Evolutionary conservation across 2,329 filamentous ascomycete genomes (phyloP).

Genomic region (Beauveria pseudobassiana): DNA sequence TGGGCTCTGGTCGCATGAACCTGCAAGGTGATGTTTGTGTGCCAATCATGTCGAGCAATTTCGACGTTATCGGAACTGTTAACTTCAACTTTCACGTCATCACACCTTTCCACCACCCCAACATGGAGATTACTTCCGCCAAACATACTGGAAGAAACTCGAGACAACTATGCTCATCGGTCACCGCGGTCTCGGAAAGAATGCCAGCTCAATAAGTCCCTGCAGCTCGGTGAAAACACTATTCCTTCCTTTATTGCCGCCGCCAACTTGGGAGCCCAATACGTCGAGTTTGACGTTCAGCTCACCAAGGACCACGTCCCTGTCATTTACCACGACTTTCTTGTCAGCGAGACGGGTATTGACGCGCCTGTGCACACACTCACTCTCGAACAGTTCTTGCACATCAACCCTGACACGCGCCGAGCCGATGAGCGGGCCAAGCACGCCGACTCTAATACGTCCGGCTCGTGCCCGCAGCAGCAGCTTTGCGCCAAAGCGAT

Average conservation of each 20-base stretch:
- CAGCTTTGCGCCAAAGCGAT: constrained; percentile 39
- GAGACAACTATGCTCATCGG: constrained; percentile 77
- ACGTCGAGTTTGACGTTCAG: constrained; percentile 80
- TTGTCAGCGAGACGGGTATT: constrained; percentile 95
- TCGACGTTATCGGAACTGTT: constrained; percentile 89
- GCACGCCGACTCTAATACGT: constrained; percentile 14
- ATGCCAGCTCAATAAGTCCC: constrained; percentile 71
- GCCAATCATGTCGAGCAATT: constrained; percentile 74
- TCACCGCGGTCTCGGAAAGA: constrained; percentile 79
- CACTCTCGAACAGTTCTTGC: constrained; percentile 90
- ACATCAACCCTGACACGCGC: constrained; percentile 62
- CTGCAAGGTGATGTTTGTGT: constrained; percentile 89
- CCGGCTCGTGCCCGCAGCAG: constrained; percentile 26
- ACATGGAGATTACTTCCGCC: constrained; percentile 86
- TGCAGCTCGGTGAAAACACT: constrained; percentile 95
- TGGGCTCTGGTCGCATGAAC: constrained; percentile 82
- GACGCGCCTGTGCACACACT: constrained; percentile 94
- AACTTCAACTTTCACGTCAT: constrained; percentile 97
- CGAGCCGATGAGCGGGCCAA: constrained; percentile 14
- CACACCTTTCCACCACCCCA: constrained; percentile 87
- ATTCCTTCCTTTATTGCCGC: constrained; percentile 93
- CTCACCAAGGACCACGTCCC: constrained; percentile 98
- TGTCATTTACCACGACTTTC: constrained; percentile 96
- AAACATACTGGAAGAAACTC: constrained; percentile 95
- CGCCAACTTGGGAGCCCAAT: constrained; percentile 78